Conservation (phyloP, 768 basidiomycete species). For the Pleurotus tuoliensis region DNA sequence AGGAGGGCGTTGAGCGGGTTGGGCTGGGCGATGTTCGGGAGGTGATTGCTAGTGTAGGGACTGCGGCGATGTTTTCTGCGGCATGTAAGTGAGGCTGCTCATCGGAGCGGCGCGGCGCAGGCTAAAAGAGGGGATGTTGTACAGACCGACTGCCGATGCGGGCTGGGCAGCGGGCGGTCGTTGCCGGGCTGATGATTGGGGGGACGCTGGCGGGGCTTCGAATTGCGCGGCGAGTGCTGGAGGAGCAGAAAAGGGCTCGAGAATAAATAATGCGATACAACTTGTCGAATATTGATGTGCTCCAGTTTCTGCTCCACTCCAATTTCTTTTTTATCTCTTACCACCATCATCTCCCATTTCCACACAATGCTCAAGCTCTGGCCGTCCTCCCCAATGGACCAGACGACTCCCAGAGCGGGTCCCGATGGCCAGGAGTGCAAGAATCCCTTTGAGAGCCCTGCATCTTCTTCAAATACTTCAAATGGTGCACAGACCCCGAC, state of each 20-base stretch:
- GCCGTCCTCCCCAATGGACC: constrained; percentile 49
- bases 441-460: constrained; percentile 59
- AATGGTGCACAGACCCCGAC: constrained; percentile 26
- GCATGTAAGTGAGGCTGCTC: constrained; percentile 36
- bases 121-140: too few relatives aligned
- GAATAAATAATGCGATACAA: constrained; percentile 13
- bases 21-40: constrained; percentile 41
- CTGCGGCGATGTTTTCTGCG: constrained; percentile 52
- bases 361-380: constrained; percentile 28
- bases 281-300: not conserved
- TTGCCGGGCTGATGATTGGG: constrained; percentile 59
- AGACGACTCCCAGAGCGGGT: constrained; percentile 55
- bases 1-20: constrained; percentile 33
- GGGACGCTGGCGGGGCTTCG: constrained; percentile 42
- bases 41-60: constrained; percentile 63
- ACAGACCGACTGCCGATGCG: constrained; percentile 59
- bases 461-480: constrained; percentile 8
- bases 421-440: constrained; percentile 32
- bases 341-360: constrained; percentile 1
- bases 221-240: constrained; percentile 19
- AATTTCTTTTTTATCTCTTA: constrained; percentile 5
- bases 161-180: constrained; percentile 39
- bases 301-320: not conserved
- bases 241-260: constrained; percentile 17
- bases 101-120: too few relatives aligned